Base-by-base conservation (phyloP, 2,329 filamentous ascomycete species). In the Lasiodiplodia citricola region DNA sequence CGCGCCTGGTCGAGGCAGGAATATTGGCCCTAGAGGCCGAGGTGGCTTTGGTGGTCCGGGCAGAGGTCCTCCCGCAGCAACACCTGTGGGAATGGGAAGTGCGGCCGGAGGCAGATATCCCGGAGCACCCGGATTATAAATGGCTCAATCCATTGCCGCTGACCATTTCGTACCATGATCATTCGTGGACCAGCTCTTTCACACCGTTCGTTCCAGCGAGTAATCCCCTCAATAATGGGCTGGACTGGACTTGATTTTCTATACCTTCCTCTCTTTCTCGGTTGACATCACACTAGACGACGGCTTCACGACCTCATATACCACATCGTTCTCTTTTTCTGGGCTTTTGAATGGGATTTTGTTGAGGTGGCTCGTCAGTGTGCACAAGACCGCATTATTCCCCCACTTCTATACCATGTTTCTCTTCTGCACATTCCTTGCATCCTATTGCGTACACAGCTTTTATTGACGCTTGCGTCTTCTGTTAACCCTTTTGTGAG, bases 1-100 rank as follows among this genome's bases (percentile, higher is more conserved):
- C 4, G 69, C 76, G n/a, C 73, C 74, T 11, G 72, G 78, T 55
- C 73, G 78, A 10, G 74, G 76, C 58, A 75, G 76, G 11, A 78
- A 77, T 18, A 70, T 73, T 28, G 47, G 38, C 23, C 25, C 38
- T 7, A 47, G 41, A 51, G 55, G 52, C 21, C 31, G 66, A 47
- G 66, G 66, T 8, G 44, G 47, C 35, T 28, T 58, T 16, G 31
- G 56, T 8, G 66, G 56, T 16, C n/a, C 28, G 7, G 47, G n/a
- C 41, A 58, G 47, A 37, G 23, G 18, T 38, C 56, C 66, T 13
- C 31, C 56, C 2, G 56, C 55, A 14, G 66, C 66, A n/a, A 60
- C 66, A 18, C 58, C 58, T 38, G 31, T 66, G 5, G 63, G 63
- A 28, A 13, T 66, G 2, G 63, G 63, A 31, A 38, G 50, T 8